A percentile compares a stretch with the other conserved stretches of the same genome.
phyloP scores from a whole-genome alignment of 148 eudicot genomes.

The Selenicereus undatus region DNA sequence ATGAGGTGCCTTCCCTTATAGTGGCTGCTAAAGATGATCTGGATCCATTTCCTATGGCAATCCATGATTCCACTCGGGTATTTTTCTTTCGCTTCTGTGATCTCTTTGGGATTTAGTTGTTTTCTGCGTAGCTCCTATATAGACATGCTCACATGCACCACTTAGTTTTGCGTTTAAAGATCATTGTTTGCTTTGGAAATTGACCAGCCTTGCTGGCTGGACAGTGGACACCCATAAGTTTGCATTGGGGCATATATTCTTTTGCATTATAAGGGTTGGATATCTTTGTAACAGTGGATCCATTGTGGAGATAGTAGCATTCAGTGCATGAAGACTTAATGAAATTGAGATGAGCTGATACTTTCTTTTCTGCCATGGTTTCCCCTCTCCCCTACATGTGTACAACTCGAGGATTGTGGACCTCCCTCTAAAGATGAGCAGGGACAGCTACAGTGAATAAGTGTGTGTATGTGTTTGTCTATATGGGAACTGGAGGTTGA shows the following conservation, averaged over 20 bases:
- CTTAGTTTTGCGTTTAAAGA: neutral
- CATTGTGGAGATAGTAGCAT: neutral
- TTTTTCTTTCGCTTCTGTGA: neutral
- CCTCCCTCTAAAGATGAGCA: neutral
- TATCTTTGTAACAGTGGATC: neutral
- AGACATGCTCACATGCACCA: neutral
- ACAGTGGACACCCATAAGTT: no score
- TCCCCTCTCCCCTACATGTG: neutral
- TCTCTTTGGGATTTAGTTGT: neutral
- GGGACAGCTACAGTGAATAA: neutral
- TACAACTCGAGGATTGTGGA: neutral
- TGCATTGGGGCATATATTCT: no score
- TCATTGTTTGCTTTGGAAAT: neutral
- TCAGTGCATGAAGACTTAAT: neutral
- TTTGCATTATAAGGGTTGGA: neutral
- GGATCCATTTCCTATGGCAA: conserved; percentile 2
- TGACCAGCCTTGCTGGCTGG: neutral
- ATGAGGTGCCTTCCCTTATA: conserved; percentile 1
- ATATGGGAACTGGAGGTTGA: no score
- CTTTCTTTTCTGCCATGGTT: neutral
- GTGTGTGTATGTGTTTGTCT: neutral
- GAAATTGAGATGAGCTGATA: neutral
- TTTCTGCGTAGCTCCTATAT: neutral
- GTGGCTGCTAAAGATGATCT: conserved; percentile 7
- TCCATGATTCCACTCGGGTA: conserved; percentile 42